Base-by-base conservation (phyloP, 140 eudicot genomes). In the Erigeron philadelphicus region DNA sequence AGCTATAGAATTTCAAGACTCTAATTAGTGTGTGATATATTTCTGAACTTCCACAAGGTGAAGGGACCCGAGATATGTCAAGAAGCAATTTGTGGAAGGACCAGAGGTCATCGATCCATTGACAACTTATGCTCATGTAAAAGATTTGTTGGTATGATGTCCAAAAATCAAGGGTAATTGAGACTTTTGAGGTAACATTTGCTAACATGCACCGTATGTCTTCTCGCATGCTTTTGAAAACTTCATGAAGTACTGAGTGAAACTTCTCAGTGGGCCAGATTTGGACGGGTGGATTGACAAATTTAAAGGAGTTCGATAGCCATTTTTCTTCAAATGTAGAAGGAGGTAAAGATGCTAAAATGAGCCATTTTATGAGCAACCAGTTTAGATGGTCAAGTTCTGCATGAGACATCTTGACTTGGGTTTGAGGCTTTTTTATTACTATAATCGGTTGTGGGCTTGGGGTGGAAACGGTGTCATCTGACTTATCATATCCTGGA, bases 101-200 rank as follows among this genome's bases (percentile, higher is more conserved):
- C 98, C 98, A 92, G 68, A 52, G 75, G 38, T 88, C 96, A 46
- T 92, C 96, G 5, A 92, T 84, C 96, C 96, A 92, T 35, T 86
- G 96, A 76, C 98, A 86, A 31, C 92, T 86, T 21, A 92, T 75
- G 47, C 95, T 86, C 98, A 92, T 88, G 78, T 86, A 92, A 58
- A 65, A 83, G 1, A 86, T 75, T 64, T 92, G 88, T 61, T 86
- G 92, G 70, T 84, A 88, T 0, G 96, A 88, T 56, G 95, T 92
- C 96, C 96, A 92, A 60, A 88, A 87, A 64, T 88, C 98, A 53
- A 92, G 92, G 67, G 98, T 82, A 10, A 92, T 71, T 6, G 98
- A 83, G 74, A 88, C 83, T 84, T 88, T 92, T 9, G 96, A 92
- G 47, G 95, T 72, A 48, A 86, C 79, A 21, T 84, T 86, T 49